Base-by-base conservation (phyloP, 345 rosid genomes). In the Sisymbrium irio region DNA sequence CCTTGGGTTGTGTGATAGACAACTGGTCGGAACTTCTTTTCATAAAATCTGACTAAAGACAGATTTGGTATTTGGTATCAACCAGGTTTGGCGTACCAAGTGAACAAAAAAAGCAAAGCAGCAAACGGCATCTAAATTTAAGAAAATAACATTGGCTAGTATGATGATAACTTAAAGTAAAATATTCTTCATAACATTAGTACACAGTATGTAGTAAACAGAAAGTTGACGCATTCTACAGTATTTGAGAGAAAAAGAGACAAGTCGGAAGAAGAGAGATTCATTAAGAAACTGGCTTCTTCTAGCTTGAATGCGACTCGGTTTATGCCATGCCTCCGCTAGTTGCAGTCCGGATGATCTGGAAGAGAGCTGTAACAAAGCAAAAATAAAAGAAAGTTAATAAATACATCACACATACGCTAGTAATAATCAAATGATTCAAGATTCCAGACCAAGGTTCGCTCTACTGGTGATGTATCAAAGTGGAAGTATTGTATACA, bases 261-360 rank as follows among this genome's bases (percentile, higher is more conserved):
- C 54, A 32, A 33, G 55, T 13, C 9, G 36, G 51, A 37, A 56
- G 65, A 73, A 72, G 57, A 36, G 5, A 40, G 5, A 30, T 60
- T 6, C 47, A 67, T 7, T 22, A 37, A 6, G 10, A n/a, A 42
- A 67, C 22, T 7, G 4, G 44, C 46, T 41, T 75, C 74, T 28
- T 54, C 61, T 30, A 37, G 65, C 51, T 76, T 62, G 44, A 45
- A 27, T 54, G 36, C 0, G 18, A 46, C 39, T 41, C 9, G 10
- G 22, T 18, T 82, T 80, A 87, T 0, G 89, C 88, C 90, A 78
- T 79, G 74, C 92, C 89, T 65, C 87, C 85, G 18, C 87, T 84
- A 17, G 97, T 83, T 18, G 97, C 96, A 1, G 93, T 90, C 85
- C 97, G 85, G 83, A 89, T 92, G 69, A 95, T 92, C 88, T 95